Evolutionary conservation across 2,329 filamentous ascomycete species (phyloP), one percentile per base, ranked within the genome.

Genomic region (Talaromyces sp.): DNA sequence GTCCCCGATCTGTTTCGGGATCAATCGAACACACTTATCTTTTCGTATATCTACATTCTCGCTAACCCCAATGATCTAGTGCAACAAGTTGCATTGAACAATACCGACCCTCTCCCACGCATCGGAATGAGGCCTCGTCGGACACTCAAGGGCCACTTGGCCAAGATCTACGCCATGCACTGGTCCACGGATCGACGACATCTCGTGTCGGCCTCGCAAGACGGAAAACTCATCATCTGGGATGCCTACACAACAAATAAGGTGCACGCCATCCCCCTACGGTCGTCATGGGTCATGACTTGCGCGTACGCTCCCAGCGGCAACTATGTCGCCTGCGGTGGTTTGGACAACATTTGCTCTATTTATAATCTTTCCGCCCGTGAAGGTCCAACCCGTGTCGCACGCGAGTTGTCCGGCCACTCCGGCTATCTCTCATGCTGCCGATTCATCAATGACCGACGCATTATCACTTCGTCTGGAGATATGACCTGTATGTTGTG

Each of bases 401-500:
- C 94, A 69, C 89, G 94, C 70, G 95, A 99, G 81, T 85, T 99
- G 58, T 98, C 95, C 37, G 95, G 95, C 50, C 95, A 99, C 78
- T 96, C 94, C 52, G 95, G 95, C 60, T 99, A 99, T 75, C 87
- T 99, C 52, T 97, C 93, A 24, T 99, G 95, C 90, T 98, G 95
- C 79, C 90, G 95, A 69, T 99, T 99, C 80, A 96, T 98, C 83
- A 98, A 97, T 78, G 95, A 99, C 82, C 90, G 95, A 75, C 93
- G 92, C 76, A 98, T 99, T 74, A 88, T 99, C 69, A 99, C 95
- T 67, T 98, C 95, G 0, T 99, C 95, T 2, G 95, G 95, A 69
- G 95, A 99, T 77, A 99, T 99, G 95, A 99, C 95, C 61, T 99
- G 95, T 79, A 97, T 98, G 90, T 91, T 98, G 76, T 99, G 95